Base-by-base conservation (phyloP, 371 early-diverging fungal genomes). In the Ordospora pajunii region DNA sequence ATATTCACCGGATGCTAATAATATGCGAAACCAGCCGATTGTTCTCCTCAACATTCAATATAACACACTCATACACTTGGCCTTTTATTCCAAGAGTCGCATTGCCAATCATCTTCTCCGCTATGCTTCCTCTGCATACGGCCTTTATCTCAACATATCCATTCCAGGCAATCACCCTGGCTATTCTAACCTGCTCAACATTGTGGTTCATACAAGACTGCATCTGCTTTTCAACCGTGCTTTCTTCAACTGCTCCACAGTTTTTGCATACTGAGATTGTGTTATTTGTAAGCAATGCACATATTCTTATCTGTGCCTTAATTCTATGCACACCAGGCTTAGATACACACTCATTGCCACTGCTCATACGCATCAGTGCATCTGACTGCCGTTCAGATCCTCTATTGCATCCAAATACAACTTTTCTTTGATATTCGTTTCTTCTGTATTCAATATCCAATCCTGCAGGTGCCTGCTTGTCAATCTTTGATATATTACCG, bases 231-330 rank as follows among this genome's bases (percentile, higher is more conserved):
- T 37, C 19, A 14, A 7, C 37, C 14, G 5, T 25, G 37, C 44
- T 27, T 44, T 58, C 62, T n/a, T 44, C 11, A 11, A 19, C 17
- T 11, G 12, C 17, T 40, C 53, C 53, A 58, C 70, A 70, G 6
- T 1, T 25, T 37, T 21, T 70, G 12, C 70, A 70, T 5, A 70
- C 0, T 5, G 46, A n/a, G 2, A 58, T 14, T 8, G 10, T 44
- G 19, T 40, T 37, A 22, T 54, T 54, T 5, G n/a, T 43, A 19
- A 5, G 17, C 14, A 54, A 54, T 43, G 11, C 27, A 58, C 53
- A 51, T 70, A 44, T 70, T 27, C 46, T 58, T 65, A 73, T 73
- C 1, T 51, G 27, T n/a, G 21, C 73, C 51, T 43, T 32, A 32
- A 73, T 51, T 51, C 58, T 64, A 37, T 73, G 64, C 25, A 54